Evolutionary conservation across 306 rosid genomes (phyloP).

Genomic region (Dalbergia cochinchinensis): DNA sequence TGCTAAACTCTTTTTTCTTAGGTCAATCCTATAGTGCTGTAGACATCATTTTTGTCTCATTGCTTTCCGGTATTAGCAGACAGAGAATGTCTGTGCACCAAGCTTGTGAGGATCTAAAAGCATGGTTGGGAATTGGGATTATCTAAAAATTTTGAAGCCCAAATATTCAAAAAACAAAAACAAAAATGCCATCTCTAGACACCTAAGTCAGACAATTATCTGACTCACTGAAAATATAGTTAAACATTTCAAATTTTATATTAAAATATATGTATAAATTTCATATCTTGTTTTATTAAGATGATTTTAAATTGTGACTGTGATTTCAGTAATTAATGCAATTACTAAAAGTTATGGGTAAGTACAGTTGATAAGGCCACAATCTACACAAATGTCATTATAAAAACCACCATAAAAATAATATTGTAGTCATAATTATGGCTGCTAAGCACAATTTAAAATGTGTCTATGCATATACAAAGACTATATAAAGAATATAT

Average conservation of each 20-base stretch:
- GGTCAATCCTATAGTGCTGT: slow-evolving; percentile 42
- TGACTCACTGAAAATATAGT: background rate
- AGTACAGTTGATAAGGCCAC: too few species aligned
- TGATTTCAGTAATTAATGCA: too few species aligned
- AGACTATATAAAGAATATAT: background rate
- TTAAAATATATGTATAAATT: background rate
- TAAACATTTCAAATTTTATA: background rate
- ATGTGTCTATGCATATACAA: background rate
- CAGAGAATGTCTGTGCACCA: slow-evolving; percentile 20
- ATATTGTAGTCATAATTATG: too few species aligned
- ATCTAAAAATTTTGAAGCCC: slow-evolving; percentile 1
- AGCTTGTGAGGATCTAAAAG: background rate
- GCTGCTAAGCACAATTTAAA: too few species aligned
- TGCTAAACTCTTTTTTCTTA: background rate
- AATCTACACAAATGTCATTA: too few species aligned
- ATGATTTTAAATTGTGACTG: background rate
- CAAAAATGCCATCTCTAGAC: background rate
- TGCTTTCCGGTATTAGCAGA: slow-evolving; percentile 18
- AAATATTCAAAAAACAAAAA: background rate
- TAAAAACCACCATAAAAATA: too few species aligned
- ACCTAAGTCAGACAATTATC: background rate
- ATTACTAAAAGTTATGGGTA: too few species aligned
- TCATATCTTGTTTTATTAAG: background rate
- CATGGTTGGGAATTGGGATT: slow-evolving; percentile 22
- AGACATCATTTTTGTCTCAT: slow-evolving; percentile 46